Conservation (phyloP, 768 basidiomycete species). For the Lactarius pseudohatsudake region DNA sequence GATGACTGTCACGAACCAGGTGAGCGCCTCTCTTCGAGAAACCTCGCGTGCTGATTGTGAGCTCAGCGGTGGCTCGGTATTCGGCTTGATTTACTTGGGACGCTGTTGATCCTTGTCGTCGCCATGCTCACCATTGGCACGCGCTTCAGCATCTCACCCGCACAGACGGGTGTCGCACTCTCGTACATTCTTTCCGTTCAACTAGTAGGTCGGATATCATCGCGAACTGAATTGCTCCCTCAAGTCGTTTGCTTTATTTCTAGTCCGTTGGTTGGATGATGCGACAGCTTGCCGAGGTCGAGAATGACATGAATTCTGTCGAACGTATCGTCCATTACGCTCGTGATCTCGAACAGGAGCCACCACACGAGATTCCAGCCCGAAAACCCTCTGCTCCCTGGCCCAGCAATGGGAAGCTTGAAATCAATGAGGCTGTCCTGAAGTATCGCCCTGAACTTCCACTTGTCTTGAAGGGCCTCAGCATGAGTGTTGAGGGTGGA, state of each 20-base stretch:
- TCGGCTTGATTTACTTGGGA: constrained; percentile 84
- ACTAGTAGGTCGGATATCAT: constrained; percentile 44
- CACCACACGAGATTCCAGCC: constrained; percentile 63
- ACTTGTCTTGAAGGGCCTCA: constrained; percentile 78
- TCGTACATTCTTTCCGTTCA: constrained; percentile 81
- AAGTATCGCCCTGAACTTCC: constrained; percentile 88
- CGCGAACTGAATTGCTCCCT: neutral
- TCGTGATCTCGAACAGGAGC: constrained; percentile 80
- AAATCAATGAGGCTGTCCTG: constrained; percentile 74
- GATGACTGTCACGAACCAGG: constrained; percentile 58
- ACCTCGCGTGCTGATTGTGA: constrained; percentile 44
- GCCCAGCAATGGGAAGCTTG: constrained; percentile 73
- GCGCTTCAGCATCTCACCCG: constrained; percentile 71
- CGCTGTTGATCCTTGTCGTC: constrained; percentile 71
- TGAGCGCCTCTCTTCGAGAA: too few relatives aligned
- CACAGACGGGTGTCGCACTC: constrained; percentile 73
- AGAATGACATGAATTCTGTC: constrained; percentile 91
- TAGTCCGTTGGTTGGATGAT: constrained; percentile 74
- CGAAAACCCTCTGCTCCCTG: constrained; percentile 60
- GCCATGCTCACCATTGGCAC: constrained; percentile 78
- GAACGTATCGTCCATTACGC: constrained; percentile 85
- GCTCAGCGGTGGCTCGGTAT: constrained; percentile 81
- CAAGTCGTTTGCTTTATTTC: neutral
- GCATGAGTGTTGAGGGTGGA: constrained; percentile 64
- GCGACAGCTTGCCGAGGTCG: constrained; percentile 79